A percentile compares a stretch with the other conserved stretches of the same genome.
These are phyloP conservation scores for Capsicum rhomboideum DNA, from an alignment of 257 asterid species.

Conservation along the genomic window DNA sequence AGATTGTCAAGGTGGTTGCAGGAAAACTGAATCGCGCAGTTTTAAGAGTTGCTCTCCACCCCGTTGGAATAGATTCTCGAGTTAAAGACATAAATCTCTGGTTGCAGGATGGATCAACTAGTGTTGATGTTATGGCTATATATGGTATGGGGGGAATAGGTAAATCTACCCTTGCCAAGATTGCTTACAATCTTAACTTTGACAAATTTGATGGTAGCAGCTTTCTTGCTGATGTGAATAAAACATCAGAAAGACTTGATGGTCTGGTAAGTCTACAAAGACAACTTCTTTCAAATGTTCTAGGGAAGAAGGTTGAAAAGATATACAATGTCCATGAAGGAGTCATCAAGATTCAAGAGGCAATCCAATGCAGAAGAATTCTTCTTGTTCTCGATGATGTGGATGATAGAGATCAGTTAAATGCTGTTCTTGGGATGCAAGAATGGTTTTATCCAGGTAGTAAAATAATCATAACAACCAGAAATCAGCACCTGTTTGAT, in stretches of 20 bases:
- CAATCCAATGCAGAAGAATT: background rate
- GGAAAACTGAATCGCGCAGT: background rate
- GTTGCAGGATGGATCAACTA: background rate
- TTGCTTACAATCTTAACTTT: background rate
- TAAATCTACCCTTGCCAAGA: constrained; percentile 5
- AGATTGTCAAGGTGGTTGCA: constrained; percentile 6
- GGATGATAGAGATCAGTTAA: constrained; percentile 1
- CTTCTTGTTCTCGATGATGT: constrained; percentile 16
- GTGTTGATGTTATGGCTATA: background rate
- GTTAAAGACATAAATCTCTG: constrained; percentile 5
- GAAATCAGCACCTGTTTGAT: background rate
- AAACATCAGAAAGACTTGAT: background rate
- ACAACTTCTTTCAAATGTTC: constrained; percentile 8
- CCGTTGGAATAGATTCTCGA: constrained; percentile 7
- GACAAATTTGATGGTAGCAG: constrained; percentile 4
- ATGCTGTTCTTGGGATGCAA: constrained; percentile 2
- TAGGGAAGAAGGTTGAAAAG: background rate
- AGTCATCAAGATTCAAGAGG: background rate
- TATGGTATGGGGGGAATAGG: constrained; percentile 14
- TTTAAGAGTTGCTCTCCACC: background rate
- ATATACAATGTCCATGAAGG: constrained; percentile 5
- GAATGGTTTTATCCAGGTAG: constrained; percentile 14
- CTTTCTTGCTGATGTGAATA: constrained; percentile 9
- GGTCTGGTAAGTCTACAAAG: constrained; percentile 8
- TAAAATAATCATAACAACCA: constrained; percentile 11